Evolutionary conservation across 2,329 filamentous ascomycete species (phyloP), one percentile per base, ranked within the genome.

Genomic region (Colletotrichum shisoi): DNA sequence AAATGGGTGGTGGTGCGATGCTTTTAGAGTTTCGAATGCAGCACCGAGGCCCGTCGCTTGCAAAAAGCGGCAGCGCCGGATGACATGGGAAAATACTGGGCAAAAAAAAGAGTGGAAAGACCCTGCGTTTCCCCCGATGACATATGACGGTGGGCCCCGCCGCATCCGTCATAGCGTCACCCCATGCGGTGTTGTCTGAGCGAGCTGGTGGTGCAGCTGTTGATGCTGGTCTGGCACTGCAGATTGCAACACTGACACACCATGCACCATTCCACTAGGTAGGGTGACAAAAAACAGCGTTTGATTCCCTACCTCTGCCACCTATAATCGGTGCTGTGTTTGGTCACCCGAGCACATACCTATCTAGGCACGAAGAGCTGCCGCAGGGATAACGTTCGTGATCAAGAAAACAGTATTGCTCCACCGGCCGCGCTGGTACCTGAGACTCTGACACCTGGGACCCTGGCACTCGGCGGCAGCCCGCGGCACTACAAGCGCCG

Each of bases 61-160:
- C 57, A 54, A 51, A 56, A 65, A 45, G 54, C 61, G 65, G 65
- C 61, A 59, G 65, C 48, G 61, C 44, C 65, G 65, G 61, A 67
- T 64, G 60, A 59, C 58, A 57, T 62, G 39, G 44, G n/a, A 19
- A 46, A 39, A 19, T 15, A 34, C 27, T n/a, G 19, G 31, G 49
- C n/a, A 34, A 31, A 57, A 53, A 57, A 58, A 64, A 54, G 37
- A 39, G 65, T 51, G 42, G 65, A 65, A 68, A 64, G 65, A 60
- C 65, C 65, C 65, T 68, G 66, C 62, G 62, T 62, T 62, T 45
- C 57, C 57, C 57, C 57, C 57, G 46, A 68, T 67, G 66, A 68
- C 66, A 68, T 53, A 53, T 67, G 57, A 68, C 57, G 45, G 31
- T 34, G 31, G 51, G 45, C 39, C 56, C 65, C 65, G 60, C 65